A percentile compares a stretch with the other conserved stretches of the same genome.
Evolutionary conservation across 768 basidiomycete genomes (phyloP).

Genomic region (Agaricus subrufescens): DNA sequence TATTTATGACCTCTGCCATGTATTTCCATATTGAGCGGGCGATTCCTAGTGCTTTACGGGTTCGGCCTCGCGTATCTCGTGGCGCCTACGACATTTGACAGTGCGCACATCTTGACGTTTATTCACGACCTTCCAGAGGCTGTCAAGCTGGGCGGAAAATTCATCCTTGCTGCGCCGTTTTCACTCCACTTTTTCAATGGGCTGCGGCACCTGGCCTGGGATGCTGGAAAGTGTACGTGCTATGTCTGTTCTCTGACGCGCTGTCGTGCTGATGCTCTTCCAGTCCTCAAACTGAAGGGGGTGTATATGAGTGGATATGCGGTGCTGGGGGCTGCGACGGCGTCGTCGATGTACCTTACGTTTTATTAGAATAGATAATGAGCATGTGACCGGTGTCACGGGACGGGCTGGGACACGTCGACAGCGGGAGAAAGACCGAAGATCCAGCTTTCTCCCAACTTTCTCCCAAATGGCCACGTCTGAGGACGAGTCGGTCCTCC

Average conservation of each 20-base stretch:
- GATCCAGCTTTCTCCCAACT: background rate
- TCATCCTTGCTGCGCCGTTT: constrained; percentile 80
- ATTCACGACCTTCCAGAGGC: constrained; percentile 69
- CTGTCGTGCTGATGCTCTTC: background rate
- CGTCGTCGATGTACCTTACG: constrained; percentile 65
- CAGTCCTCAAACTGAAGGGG: constrained; percentile 79
- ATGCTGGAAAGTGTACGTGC: constrained; percentile 78
- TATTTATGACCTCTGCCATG: background rate
- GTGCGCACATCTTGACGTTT: constrained; percentile 68
- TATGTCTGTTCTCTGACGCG: background rate
- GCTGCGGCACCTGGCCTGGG: constrained; percentile 87
- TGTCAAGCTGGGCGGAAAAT: constrained; percentile 73
- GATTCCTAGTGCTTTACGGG: constrained; percentile 70
- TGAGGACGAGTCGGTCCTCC: constrained; percentile 32
- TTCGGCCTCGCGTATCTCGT: constrained; percentile 84
- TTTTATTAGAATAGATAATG: constrained; percentile 6
- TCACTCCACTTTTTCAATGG: constrained; percentile 91
- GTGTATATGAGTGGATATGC: constrained; percentile 80
- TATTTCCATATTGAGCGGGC: background rate
- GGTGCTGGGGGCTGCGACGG: constrained; percentile 73
- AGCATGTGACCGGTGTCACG: constrained; percentile 6
- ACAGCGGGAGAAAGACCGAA: background rate
- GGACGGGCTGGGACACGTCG: constrained; percentile 8
- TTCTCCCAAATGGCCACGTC: background rate
- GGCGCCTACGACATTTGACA: constrained; percentile 77